These are phyloP conservation scores for Ceratocystis cubensis DNA, from an alignment of 2,329 filamentous ascomycete genomes.

Conservation along the genomic window DNA sequence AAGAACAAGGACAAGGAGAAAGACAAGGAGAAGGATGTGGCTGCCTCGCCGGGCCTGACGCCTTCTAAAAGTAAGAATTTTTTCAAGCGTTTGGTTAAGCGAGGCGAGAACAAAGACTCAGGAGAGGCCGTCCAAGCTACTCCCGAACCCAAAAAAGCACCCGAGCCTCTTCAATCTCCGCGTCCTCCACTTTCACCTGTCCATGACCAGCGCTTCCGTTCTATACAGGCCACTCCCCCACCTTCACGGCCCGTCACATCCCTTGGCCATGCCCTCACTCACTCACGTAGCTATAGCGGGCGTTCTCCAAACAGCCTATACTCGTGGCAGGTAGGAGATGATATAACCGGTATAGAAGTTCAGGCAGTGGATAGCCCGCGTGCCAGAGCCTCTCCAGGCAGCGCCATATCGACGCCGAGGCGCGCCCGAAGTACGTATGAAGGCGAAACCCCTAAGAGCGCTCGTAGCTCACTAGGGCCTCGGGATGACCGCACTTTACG, in stretches of 20 bases:
- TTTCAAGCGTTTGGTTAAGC: conserved; percentile 16
- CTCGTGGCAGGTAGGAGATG: conserved; percentile 44
- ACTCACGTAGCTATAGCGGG: conserved; percentile 17
- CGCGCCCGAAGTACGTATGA: conserved; percentile 17
- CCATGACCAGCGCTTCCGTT: conserved; percentile 12
- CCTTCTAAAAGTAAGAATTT: conserved; percentile 16
- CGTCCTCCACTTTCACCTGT: conserved; percentile 7
- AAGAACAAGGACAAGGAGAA: conserved; percentile 14
- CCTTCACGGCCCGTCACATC: conserved; percentile 13
- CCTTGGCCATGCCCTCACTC: conserved; percentile 12
- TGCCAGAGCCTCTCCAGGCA: conserved; percentile 28
- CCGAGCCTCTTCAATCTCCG: conserved; percentile 4
- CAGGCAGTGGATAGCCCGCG: conserved; percentile 46
- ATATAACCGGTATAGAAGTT: conserved; percentile 45
- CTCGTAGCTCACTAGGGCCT: conserved; percentile 6
- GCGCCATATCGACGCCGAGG: neutral
- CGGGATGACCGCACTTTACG: conserved; percentile 16
- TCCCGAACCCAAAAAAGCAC: conserved; percentile 2
- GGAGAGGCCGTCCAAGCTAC: neutral
- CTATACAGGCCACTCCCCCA: conserved; percentile 10
- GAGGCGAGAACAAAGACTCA: conserved; percentile 13
- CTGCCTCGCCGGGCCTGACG: conserved; percentile 1
- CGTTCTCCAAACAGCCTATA: conserved; percentile 40
- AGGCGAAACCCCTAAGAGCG: conserved; percentile 4
- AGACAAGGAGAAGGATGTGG: conserved; percentile 10